phyloP scores from a whole-genome alignment of 257 asterid genomes.

The Agastache rugosa region DNA sequence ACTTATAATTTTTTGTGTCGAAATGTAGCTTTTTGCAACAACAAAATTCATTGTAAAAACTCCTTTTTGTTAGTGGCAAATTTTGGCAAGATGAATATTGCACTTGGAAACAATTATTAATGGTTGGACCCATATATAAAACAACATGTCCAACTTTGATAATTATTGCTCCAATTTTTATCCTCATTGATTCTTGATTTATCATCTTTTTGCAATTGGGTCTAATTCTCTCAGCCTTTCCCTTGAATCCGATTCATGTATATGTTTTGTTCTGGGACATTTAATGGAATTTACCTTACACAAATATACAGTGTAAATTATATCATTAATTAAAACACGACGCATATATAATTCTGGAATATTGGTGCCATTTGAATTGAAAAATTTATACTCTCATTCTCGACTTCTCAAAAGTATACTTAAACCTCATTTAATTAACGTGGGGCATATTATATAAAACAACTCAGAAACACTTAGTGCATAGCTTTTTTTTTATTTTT shows the following conservation, averaged over 20 bases:
- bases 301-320: background rate
- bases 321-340: background rate
- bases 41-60: no score
- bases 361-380: background rate
- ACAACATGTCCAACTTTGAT: slow-evolving; percentile 28
- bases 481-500: no score
- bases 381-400: background rate
- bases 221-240: slow-evolving; percentile 28
- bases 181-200: slow-evolving; percentile 34
- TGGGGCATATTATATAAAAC: no score
- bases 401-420: no score
- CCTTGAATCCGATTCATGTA: slow-evolving; percentile 40
- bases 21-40: no score
- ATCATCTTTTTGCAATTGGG: slow-evolving; percentile 33
- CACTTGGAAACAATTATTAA: slow-evolving; percentile 24
- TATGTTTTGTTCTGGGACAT: background rate
- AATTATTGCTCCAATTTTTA: slow-evolving; percentile 31
- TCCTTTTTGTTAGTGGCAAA: no score
- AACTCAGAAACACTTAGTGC: no score
- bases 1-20: no score
- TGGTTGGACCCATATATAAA: slow-evolving; percentile 40
- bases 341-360: background rate
- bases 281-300: background rate
- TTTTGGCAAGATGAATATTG: no score
- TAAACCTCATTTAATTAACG: no score